Percentiles rank a stretch among this genome's conserved stretches.
Evolutionary conservation across 2,329 filamentous ascomycete species (phyloP).

Genomic region (Aspergillus pseudotamarii): DNA sequence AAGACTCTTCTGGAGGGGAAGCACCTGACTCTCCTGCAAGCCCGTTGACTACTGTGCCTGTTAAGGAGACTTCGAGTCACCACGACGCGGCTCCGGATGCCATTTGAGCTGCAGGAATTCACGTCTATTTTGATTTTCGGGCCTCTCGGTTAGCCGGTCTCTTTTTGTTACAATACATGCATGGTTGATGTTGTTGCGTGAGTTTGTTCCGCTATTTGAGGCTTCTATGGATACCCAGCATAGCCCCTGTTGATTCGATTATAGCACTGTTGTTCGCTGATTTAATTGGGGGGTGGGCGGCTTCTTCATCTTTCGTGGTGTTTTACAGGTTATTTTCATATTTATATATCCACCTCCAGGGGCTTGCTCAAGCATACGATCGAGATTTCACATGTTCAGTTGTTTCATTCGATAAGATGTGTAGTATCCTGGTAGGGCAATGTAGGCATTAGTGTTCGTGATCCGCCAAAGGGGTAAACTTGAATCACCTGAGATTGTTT

Average conservation of each 20-base stretch:
- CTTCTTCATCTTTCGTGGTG: neutral
- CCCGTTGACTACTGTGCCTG: slow-evolving; percentile 14
- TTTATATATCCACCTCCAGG: neutral
- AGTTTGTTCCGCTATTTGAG: slow-evolving; percentile 15
- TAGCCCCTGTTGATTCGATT: slow-evolving; percentile 22
- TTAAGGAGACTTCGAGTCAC: slow-evolving; percentile 6
- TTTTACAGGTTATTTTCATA: neutral
- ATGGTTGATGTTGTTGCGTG: neutral
- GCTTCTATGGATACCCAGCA: slow-evolving; percentile 35
- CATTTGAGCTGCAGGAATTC: neutral
- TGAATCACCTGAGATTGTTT: neutral
- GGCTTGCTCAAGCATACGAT: slow-evolving; percentile 12
- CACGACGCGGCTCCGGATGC: neutral
- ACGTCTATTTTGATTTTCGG: neutral
- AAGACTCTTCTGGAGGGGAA: slow-evolving; percentile 35
- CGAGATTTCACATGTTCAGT: slow-evolving; percentile 2
- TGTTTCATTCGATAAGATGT: neutral
- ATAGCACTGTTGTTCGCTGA: slow-evolving; percentile 8
- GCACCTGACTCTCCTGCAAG: slow-evolving; percentile 30
- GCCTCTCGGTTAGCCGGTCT: neutral
- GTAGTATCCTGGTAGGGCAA: neutral
- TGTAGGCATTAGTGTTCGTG: neutral
- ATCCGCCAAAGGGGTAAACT: neutral
- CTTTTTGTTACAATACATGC: slow-evolving; percentile 3
- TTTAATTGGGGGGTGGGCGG: neutral